A percentile compares a stretch with the other conserved stretches of the same genome.
Conservation (phyloP, 306 rosid genomes). For the Lathyrus tuberosus region DNA sequence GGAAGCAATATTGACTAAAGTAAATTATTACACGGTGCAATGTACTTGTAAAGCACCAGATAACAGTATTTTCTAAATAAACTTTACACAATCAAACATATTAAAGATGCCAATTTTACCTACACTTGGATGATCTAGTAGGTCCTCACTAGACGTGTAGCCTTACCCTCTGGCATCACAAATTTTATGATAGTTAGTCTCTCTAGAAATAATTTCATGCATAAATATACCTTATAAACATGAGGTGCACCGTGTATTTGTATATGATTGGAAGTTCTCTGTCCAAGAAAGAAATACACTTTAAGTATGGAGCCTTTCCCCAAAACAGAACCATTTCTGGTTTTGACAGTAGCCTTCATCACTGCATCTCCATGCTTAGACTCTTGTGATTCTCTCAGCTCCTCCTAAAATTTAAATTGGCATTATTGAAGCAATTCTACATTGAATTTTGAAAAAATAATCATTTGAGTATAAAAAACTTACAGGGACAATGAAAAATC, state of each 20-base stretch:
- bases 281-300: conserved; percentile 96
- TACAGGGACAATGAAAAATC: conserved; percentile 84
- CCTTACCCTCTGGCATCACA: too few relatives aligned
- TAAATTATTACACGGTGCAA: too few relatives aligned
- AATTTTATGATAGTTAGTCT: too few relatives aligned
- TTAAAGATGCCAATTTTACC: too few relatives aligned
- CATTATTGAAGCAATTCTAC: conserved; percentile 7
- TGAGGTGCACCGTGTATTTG: conserved; percentile 82
- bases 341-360: conserved; percentile 80
- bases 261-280: conserved; percentile 79
- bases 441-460: background rate
- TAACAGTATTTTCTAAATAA: too few relatives aligned
- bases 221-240: conserved; percentile 71
- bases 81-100: too few relatives aligned
- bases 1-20: too few relatives aligned
- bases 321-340: conserved; percentile 77
- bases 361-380: conserved; percentile 91
- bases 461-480: conserved; percentile 33
- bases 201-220: too few relatives aligned
- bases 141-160: too few relatives aligned
- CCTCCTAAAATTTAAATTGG: conserved; percentile 64
- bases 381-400: conserved; percentile 75
- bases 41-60: too few relatives aligned
- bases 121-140: too few relatives aligned
- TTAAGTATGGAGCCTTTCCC: conserved; percentile 89